These are phyloP conservation scores for Penicillium sumatraense DNA, from an alignment of 2,329 filamentous ascomycete genomes.

Conservation along the genomic window DNA sequence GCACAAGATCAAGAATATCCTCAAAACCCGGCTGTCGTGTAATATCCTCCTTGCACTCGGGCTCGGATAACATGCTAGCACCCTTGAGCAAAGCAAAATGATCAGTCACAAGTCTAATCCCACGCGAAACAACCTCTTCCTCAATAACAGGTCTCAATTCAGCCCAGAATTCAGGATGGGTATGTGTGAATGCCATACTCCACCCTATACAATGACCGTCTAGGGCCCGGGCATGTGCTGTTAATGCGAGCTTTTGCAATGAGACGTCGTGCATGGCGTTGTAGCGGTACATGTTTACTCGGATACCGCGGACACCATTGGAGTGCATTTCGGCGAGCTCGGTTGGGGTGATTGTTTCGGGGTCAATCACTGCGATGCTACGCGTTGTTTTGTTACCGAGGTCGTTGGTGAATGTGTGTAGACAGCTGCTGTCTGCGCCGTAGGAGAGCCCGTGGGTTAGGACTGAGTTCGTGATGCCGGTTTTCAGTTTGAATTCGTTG, in stretches of 20 bases:
- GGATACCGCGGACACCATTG: conserved; percentile 38
- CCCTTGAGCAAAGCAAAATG: conserved; percentile 45
- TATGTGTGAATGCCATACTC: conserved; percentile 39
- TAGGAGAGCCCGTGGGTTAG: conserved; percentile 45
- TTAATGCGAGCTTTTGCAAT: conserved; percentile 37
- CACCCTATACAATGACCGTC: conserved; percentile 25
- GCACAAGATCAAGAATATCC: conserved; percentile 36
- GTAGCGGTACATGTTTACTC: conserved; percentile 44
- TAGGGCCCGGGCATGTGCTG: conserved; percentile 32
- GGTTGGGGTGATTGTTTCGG: conserved; percentile 23
- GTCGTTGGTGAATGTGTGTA: conserved; percentile 36
- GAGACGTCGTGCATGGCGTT: conserved; percentile 43
- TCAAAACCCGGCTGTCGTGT: conserved; percentile 35
- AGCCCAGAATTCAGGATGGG: conserved; percentile 36
- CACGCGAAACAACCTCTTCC: conserved; percentile 19
- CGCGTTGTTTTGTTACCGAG: conserved; percentile 31
- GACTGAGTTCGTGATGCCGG: conserved; percentile 40
- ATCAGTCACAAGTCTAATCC: conserved; percentile 40
- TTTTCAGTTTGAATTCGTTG: conserved; percentile 26
- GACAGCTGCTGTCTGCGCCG: conserved; percentile 40
- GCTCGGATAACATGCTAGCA: conserved; percentile 33
- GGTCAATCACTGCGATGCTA: conserved; percentile 38
- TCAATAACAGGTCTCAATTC: conserved; percentile 28
- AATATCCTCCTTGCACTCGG: conserved; percentile 24
- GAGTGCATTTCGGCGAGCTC: conserved; percentile 31